These are phyloP conservation scores for Wickerhamiella occidentalis DNA, from an alignment of 805 yeast species.

Conservation along the genomic window DNA sequence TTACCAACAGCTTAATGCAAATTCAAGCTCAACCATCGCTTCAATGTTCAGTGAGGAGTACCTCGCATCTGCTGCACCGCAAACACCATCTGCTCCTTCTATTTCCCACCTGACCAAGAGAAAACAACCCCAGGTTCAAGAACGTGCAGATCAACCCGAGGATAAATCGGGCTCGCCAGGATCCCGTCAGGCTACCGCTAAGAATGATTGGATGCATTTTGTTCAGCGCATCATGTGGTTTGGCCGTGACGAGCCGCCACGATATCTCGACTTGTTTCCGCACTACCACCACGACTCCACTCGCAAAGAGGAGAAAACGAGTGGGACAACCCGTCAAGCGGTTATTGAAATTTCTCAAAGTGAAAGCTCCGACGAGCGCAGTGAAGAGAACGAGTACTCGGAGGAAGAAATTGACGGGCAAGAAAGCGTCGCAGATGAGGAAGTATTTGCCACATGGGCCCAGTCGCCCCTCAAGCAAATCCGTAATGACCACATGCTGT, in stretches of 20 bases:
- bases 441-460: constrained; percentile 27
- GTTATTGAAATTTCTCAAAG: constrained; percentile 23
- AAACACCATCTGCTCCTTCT: neutral
- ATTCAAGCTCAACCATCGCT: constrained; percentile 21
- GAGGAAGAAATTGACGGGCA: constrained; percentile 9
- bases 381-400: neutral
- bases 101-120: neutral
- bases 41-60: constrained; percentile 11
- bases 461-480: constrained; percentile 33
- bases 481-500: constrained; percentile 65
- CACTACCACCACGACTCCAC: neutral
- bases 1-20: constrained; percentile 20
- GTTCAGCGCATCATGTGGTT: constrained; percentile 4
- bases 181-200: neutral
- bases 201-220: constrained; percentile 6
- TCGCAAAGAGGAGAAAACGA: neutral
- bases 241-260: constrained; percentile 13
- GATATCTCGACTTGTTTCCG: constrained; percentile 13
- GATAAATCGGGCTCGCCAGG: neutral
- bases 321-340: constrained; percentile 14
- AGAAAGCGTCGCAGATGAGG: constrained; percentile 20
- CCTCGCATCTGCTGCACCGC: neutral
- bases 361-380: constrained; percentile 9
- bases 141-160: too few relatives aligned
- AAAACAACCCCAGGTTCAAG: neutral